Percentiles rank a stretch among this genome's conserved stretches.
These are phyloP conservation scores for Aspergillus flavus DNA, from an alignment of 2,329 filamentous ascomycete genomes.

Conservation along the genomic window DNA sequence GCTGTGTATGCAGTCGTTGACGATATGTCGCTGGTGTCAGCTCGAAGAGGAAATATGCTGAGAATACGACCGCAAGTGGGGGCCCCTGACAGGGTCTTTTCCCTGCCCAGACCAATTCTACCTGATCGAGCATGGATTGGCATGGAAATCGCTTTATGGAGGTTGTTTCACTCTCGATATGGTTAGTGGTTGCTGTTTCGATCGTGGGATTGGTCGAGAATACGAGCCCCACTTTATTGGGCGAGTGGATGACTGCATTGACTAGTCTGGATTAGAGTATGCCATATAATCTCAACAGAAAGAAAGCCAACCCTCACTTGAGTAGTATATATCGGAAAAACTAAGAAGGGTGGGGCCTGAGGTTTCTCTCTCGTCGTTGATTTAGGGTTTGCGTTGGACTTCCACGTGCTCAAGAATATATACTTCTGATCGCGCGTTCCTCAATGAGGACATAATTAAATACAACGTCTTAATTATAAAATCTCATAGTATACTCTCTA, in stretches of 20 bases:
- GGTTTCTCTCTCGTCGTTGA: not conserved
- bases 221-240: not conserved
- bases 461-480: too few species aligned
- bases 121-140: not conserved
- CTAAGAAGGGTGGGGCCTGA: too few species aligned
- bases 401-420: not conserved
- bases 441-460: too few species aligned
- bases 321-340: too few species aligned
- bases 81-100: not conserved
- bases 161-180: not conserved
- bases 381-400: not conserved
- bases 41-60: slow-evolving; percentile 1
- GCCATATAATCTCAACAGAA: not conserved
- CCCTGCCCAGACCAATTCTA: not conserved
- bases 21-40: not conserved
- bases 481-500: too few species aligned
- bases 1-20: not conserved
- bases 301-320: too few species aligned
- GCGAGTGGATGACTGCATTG: not conserved
- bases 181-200: not conserved
- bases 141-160: not conserved
- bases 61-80: not conserved
- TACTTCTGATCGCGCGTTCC: too few species aligned
- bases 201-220: not conserved
- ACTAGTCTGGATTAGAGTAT: not conserved